Percentiles rank a stretch among this genome's conserved stretches.
Conservation (phyloP, 306 rosid genomes). For the Amphicarpaea edgeworthii region DNA sequence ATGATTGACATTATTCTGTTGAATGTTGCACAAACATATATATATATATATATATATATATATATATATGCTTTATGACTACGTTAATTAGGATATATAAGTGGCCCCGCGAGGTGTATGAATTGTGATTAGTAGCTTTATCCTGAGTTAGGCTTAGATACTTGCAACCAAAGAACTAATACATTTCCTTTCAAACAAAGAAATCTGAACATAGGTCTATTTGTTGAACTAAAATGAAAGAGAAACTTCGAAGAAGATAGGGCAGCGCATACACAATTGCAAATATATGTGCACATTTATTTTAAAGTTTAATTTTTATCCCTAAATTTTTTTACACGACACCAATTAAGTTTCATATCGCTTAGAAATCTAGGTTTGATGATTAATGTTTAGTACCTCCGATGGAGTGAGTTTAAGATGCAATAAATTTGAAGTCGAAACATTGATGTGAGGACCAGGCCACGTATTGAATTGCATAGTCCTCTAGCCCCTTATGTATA, state of each 20-base stretch:
- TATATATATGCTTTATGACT: conserved; percentile 26
- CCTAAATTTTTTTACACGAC: no score
- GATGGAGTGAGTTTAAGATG: no score
- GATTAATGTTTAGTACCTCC: no score
- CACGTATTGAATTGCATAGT: no score
- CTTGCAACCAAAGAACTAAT: conserved; percentile 8
- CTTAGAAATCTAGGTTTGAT: no score
- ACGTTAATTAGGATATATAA: conserved; percentile 21
- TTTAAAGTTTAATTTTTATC: no score
- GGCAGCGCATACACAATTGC: background rate
- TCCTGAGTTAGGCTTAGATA: conserved; percentile 24
- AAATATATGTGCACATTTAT: conserved; percentile 9
- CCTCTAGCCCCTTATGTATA: no score
- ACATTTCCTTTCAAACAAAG: conserved; percentile 14
- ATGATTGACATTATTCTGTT: background rate
- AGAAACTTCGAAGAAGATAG: conserved; percentile 11
- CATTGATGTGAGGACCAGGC: no score
- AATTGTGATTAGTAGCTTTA: conserved; percentile 7
- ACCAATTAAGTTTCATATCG: no score
- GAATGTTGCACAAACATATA: background rate
- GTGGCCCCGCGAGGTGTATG: background rate
- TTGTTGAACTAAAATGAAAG: conserved; percentile 9
- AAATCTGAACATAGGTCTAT: background rate
- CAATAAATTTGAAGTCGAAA: no score
- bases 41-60: background rate